These are phyloP conservation scores for Phytophthora hibernalis DNA, from an alignment of 352 stramenopile genomes.

Conservation along the genomic window DNA sequence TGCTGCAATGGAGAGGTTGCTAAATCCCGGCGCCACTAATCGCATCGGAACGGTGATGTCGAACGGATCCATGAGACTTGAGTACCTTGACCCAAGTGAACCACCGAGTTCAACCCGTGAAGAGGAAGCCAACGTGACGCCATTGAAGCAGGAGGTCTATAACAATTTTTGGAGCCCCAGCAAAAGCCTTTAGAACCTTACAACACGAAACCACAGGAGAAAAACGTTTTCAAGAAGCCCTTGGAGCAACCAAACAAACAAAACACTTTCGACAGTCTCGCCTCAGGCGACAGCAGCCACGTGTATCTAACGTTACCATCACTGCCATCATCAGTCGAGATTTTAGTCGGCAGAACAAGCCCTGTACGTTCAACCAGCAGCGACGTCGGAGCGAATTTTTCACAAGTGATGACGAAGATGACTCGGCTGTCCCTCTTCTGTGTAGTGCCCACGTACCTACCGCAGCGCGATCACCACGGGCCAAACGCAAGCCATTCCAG, in stretches of 20 bases:
- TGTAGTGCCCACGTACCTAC: slow-evolving; percentile 21
- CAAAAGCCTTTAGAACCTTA: background rate
- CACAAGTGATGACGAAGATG: slow-evolving; percentile 27
- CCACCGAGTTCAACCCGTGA: slow-evolving; percentile 33
- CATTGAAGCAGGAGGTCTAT: slow-evolving; percentile 2
- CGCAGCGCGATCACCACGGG: slow-evolving; percentile 22
- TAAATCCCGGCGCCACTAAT: slow-evolving; percentile 35
- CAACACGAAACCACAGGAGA: slow-evolving; percentile 2
- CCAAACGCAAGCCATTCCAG: slow-evolving; percentile 29
- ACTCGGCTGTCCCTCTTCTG: slow-evolving; percentile 13
- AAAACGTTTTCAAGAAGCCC: background rate
- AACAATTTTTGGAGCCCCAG: background rate
- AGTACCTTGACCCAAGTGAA: slow-evolving; percentile 46
- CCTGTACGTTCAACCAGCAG: slow-evolving; percentile 16
- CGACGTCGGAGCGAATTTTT: slow-evolving; percentile 11
- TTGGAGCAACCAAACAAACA: slow-evolving; percentile 15
- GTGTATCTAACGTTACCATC: slow-evolving; percentile 16
- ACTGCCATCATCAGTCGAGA: slow-evolving; percentile 20
- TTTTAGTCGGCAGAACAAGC: slow-evolving; percentile 20
- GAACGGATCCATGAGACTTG: slow-evolving; percentile 50
- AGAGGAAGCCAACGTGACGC: slow-evolving; percentile 16
- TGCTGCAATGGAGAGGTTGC: slow-evolving; percentile 34
- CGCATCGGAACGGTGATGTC: slow-evolving; percentile 30
- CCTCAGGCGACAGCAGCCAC: slow-evolving; percentile 15
- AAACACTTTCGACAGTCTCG: slow-evolving; percentile 18